Conservation (phyloP, 495 filamentous ascomycete species). For the Aspergillus indologenus region DNA sequence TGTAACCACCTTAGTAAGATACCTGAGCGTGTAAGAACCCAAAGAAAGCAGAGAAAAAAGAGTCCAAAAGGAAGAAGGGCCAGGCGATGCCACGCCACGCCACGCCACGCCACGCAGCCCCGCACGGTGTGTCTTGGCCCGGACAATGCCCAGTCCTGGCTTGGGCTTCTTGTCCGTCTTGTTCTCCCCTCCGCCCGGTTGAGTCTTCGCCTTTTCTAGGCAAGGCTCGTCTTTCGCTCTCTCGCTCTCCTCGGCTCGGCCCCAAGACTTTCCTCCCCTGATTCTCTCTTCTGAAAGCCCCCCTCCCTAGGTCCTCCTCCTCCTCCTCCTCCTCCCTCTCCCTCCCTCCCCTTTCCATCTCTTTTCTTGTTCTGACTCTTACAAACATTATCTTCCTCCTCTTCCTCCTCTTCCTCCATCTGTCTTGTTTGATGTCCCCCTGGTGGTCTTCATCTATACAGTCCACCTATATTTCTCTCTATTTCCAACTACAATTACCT, state of each 20-base stretch:
- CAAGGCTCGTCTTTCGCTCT: conserved; percentile 41
- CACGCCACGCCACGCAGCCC: conserved; percentile 1
- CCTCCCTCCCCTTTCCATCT: conserved; percentile 3
- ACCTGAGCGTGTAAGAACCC: no score
- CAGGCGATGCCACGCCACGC: no score
- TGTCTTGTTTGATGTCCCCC: background rate
- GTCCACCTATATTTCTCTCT: background rate
- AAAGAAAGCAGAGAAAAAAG: no score
- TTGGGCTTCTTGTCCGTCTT: conserved; percentile 22
- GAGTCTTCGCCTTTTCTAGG: conserved; percentile 39
- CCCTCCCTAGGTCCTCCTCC: conserved; percentile 16
- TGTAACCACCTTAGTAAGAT: no score
- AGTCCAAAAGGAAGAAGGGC: no score
- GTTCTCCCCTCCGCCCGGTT: conserved; percentile 33
- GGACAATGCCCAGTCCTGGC: conserved; percentile 22
- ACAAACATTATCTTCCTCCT: background rate
- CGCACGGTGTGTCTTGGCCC: conserved; percentile 8
- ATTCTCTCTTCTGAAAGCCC: conserved; percentile 16
- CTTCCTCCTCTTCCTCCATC: background rate
- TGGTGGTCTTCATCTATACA: background rate
- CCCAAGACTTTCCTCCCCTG: conserved; percentile 24
- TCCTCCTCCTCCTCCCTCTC: conserved; percentile 8
- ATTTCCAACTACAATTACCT: no score
- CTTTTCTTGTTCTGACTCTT: conserved; percentile 3
- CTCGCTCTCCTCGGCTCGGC: conserved; percentile 27